A percentile compares a stretch with the other conserved stretches of the same genome.
phyloP scores from a whole-genome alignment of 192 early-diverging fungal species.

The Linderina pennispora region DNA sequence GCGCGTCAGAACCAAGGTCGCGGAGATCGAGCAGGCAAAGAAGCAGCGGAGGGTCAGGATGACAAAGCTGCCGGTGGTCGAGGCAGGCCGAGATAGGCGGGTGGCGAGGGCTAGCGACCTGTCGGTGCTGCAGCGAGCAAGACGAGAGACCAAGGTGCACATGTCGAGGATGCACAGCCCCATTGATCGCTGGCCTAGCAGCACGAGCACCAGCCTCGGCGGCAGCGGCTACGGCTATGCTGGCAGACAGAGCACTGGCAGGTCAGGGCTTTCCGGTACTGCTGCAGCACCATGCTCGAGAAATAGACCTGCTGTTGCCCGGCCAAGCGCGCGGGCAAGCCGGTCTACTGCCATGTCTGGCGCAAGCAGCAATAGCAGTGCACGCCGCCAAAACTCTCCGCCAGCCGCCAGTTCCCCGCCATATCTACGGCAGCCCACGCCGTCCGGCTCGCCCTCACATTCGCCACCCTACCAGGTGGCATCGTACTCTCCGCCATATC shows the following conservation, averaged over 20 bases:
- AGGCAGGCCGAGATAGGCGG: background rate
- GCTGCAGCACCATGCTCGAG: too few relatives aligned
- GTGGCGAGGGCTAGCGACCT: background rate
- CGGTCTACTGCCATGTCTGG: too few relatives aligned
- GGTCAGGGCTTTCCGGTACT: too few relatives aligned
- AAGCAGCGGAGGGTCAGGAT: constrained; percentile 25
- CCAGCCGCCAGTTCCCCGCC: too few relatives aligned
- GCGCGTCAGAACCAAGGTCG: constrained; percentile 21
- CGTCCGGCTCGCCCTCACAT: constrained; percentile 23
- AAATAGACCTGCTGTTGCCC: too few relatives aligned
- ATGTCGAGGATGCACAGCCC: constrained; percentile 2
- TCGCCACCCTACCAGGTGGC: constrained; percentile 14
- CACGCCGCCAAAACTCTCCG: background rate
- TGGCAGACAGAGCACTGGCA: too few relatives aligned
- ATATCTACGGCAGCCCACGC: constrained; percentile 4
- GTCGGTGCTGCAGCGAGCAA: constrained; percentile 27
- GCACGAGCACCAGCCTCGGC: background rate
- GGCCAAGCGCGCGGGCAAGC: too few relatives aligned
- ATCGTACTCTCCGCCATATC: constrained; percentile 25
- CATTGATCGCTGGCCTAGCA: background rate
- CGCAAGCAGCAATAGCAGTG: background rate
- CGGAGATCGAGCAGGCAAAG: constrained; percentile 18
- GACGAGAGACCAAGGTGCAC: constrained; percentile 25
- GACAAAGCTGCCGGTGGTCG: background rate
- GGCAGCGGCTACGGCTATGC: background rate